Evolutionary conservation across 2,329 filamentous ascomycete species (phyloP).

Genomic region (Trichophaea hybrida): DNA sequence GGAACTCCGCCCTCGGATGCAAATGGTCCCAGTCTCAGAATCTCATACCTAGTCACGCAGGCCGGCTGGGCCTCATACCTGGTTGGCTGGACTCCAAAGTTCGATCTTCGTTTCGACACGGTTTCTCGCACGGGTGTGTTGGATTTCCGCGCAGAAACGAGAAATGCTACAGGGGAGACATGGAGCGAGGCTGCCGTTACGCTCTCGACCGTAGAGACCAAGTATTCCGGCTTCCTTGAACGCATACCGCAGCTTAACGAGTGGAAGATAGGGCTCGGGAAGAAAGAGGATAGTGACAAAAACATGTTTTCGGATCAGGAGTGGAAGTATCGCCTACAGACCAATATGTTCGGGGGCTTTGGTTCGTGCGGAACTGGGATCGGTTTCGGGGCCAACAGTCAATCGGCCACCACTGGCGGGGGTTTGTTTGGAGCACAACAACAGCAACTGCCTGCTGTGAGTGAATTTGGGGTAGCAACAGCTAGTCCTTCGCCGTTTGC

Average conservation of each 20-base stretch:
- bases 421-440: neutral
- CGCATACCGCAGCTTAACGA: slow-evolving; percentile 40
- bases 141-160: neutral
- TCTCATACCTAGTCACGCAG: neutral
- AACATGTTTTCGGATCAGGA: neutral
- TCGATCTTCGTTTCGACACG: neutral
- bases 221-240: slow-evolving; percentile 42
- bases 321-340: neutral
- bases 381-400: neutral
- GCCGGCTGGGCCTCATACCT: neutral
- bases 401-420: neutral
- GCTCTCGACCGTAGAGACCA: slow-evolving; percentile 49
- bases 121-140: neutral
- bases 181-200: slow-evolving; percentile 47
- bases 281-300: slow-evolving; percentile 18
- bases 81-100: neutral
- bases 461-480: too few species aligned
- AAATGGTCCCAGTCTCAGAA: neutral
- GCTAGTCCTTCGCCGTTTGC: too few species aligned
- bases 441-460: too few species aligned
- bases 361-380: neutral
- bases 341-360: neutral
- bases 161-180: slow-evolving; percentile 46
- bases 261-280: slow-evolving; percentile 42
- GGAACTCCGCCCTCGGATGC: neutral